phyloP scores from a whole-genome alignment of 176 grass and related monocot genomes.

The Thalia dealbata region DNA sequence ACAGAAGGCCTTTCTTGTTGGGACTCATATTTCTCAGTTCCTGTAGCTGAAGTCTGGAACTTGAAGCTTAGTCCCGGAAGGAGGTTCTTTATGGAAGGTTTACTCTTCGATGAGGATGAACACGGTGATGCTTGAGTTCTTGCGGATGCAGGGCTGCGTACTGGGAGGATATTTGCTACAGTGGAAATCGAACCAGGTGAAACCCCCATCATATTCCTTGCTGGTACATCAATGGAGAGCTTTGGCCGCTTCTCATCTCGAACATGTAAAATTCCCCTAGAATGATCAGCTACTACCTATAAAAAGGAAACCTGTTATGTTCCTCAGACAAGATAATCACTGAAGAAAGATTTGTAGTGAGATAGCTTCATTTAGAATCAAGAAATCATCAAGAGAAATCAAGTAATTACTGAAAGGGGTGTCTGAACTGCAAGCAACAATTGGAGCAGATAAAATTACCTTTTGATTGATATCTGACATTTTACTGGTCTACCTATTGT shows the following conservation, averaged over 20 bases:
- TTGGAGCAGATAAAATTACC: background rate
- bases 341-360: background rate
- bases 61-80: slow-evolving; percentile 56
- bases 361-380: background rate
- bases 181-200: slow-evolving; percentile 18
- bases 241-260: slow-evolving; percentile 27
- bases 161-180: background rate
- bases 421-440: too few relatives aligned
- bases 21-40: slow-evolving; percentile 14
- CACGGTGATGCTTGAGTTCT: slow-evolving; percentile 20
- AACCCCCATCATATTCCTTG: slow-evolving; percentile 13
- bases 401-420: too few relatives aligned
- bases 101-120: slow-evolving; percentile 42
- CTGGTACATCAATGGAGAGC: slow-evolving; percentile 54
- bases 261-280: slow-evolving; percentile 1
- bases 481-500: background rate
- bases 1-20: slow-evolving; percentile 28
- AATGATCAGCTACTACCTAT: background rate
- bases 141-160: slow-evolving; percentile 1
- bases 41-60: slow-evolving; percentile 15
- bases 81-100: slow-evolving; percentile 40
- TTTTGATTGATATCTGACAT: slow-evolving; percentile 11
- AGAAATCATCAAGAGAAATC: background rate
- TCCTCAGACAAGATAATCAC: background rate
- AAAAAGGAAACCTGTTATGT: background rate